Evolutionary conservation across 345 rosid species (phyloP), one percentile per base, ranked within the genome.

Genomic region (Capsella bursapastoris): DNA sequence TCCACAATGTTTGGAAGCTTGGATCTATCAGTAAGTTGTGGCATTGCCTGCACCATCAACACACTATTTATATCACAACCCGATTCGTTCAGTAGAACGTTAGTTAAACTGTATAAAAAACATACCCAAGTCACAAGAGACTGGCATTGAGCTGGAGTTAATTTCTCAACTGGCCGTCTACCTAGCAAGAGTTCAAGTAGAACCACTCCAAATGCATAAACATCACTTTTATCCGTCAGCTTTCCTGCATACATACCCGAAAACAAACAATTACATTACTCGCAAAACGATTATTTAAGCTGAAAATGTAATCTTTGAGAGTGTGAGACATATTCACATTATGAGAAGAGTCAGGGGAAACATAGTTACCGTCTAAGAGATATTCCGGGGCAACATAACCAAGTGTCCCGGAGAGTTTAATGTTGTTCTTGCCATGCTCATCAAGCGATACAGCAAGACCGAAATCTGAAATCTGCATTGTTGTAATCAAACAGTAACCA

Each of bases 361-460:
- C 7, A 56, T 38, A 18, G 0, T 34, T 87, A 94, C 98, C 98
- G 51, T 91, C 95, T 67, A 90, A 67, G 61, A 94, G 82, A 59
- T 94, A 94, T 80, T 94, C 97, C 0, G 97, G 98, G 4, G 98
- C 98, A 13, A 94, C 87, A 76, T 94, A 94, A 68, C 98, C 98
- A 70, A 91, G 82, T 2, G 98, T 94, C 67, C 97, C 98, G 1
- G 97, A 94, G 44, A 94, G 92, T 81, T 91, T 90, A 73, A 85
- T 83, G 57, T 70, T 77, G 73, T 81, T 86, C 83, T 77, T 87
- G 75, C 88, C 83, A 13, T 83, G 88, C 50, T 82, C 66, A 59
- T 85, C 86, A 73, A 87, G 85, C 8, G 87, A 80, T 61, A 94
- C 91, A 15, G 98, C 97, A 66, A 94, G 95, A 66, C 98, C 97